Percentiles rank a stretch among this genome's conserved stretches.
phyloP scores from a whole-genome alignment of 148 eudicot species.

The Heliosperma pusillum region DNA sequence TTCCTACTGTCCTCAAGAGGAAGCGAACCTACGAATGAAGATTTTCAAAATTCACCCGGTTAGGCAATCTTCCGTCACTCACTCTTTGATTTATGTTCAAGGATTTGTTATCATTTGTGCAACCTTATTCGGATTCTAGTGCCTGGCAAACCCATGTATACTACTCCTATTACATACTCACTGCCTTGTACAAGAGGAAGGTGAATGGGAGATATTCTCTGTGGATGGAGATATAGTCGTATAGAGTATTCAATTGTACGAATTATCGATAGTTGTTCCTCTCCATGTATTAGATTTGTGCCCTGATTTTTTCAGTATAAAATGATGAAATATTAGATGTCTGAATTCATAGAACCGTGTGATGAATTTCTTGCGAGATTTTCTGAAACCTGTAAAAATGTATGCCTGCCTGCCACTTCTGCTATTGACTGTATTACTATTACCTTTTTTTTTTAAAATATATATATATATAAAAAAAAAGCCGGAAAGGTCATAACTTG shows the following conservation, averaged over 20 bases:
- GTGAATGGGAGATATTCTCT: neutral
- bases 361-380: neutral
- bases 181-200: slow-evolving; percentile 6
- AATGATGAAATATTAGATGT: neutral
- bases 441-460: too few relatives aligned
- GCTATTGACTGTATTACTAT: too few relatives aligned
- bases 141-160: slow-evolving; percentile 13
- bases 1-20: slow-evolving; percentile 87
- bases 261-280: slow-evolving; percentile 2
- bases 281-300: neutral
- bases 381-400: too few relatives aligned
- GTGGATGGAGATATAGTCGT: neutral
- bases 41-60: neutral
- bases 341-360: neutral
- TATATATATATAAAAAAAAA: too few relatives aligned
- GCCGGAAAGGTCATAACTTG: neutral
- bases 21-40: slow-evolving; percentile 76
- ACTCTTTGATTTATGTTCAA: neutral
- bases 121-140: neutral
- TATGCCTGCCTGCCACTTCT: too few relatives aligned
- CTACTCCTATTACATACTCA: neutral
- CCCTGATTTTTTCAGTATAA: neutral
- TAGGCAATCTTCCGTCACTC: neutral
- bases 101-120: slow-evolving; percentile 10
- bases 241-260: neutral